Conservation (phyloP, 2,329 filamentous ascomycete species). For the Samsoniella hepiali region DNA sequence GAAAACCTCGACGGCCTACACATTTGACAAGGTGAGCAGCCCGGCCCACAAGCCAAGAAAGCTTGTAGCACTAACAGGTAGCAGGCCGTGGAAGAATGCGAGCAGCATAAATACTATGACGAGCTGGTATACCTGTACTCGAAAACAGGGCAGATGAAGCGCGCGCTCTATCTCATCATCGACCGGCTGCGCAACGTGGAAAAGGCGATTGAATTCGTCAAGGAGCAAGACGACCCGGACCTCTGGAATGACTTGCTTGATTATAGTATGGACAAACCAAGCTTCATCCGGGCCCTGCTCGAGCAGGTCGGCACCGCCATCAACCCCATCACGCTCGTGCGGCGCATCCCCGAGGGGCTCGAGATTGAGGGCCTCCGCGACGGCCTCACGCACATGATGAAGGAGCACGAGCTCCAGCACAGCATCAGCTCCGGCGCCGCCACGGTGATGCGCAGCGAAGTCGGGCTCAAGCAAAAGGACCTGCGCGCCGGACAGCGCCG, state of each 20-base stretch:
- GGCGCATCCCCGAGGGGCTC: slow-evolving; percentile 86
- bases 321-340: slow-evolving; percentile 84
- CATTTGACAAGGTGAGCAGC: slow-evolving; percentile 67
- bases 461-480: slow-evolving; percentile 76
- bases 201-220: slow-evolving; percentile 91
- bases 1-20: slow-evolving; percentile 78
- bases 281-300: slow-evolving; percentile 86
- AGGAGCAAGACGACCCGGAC: slow-evolving; percentile 86
- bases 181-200: slow-evolving; percentile 87
- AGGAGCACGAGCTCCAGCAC: slow-evolving; percentile 92
- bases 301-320: slow-evolving; percentile 94
- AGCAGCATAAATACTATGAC: slow-evolving; percentile 74
- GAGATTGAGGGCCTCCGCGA: slow-evolving; percentile 89
- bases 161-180: slow-evolving; percentile 88
- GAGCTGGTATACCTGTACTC: slow-evolving; percentile 95
- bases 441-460: slow-evolving; percentile 80
- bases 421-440: slow-evolving; percentile 90
- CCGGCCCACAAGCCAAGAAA: background rate
- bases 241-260: slow-evolving; percentile 93
- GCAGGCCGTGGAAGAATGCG: slow-evolving; percentile 72
- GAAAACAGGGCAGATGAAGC: slow-evolving; percentile 91
- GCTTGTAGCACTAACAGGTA: background rate
- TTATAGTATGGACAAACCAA: slow-evolving; percentile 96
- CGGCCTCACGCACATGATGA: slow-evolving; percentile 84
- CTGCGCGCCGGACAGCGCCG: slow-evolving; percentile 76